Conservation (phyloP, 257 asterid species). For the Solanum tarijense region DNA sequence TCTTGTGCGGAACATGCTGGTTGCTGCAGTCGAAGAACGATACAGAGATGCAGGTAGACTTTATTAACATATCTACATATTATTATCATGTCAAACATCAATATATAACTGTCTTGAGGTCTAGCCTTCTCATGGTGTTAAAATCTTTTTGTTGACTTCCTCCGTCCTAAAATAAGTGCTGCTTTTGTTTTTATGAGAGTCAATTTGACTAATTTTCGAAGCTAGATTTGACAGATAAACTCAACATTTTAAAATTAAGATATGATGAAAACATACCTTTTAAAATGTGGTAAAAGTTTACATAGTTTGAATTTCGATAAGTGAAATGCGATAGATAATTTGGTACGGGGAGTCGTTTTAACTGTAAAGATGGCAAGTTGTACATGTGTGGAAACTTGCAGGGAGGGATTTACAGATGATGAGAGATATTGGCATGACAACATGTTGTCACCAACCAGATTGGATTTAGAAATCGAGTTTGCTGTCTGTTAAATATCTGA, state of each 20-base stretch:
- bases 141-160: not conserved
- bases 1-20: slow-evolving; percentile 41
- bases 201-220: not conserved
- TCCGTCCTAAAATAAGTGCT: not conserved
- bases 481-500: not conserved
- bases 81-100: not conserved
- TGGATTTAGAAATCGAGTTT: not conserved
- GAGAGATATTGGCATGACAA: not conserved
- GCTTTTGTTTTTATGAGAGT: too few relatives aligned
- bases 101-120: not conserved
- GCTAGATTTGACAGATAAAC: too few relatives aligned
- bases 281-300: not conserved
- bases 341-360: not conserved
- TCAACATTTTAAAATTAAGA: too few relatives aligned
- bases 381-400: not conserved
- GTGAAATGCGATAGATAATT: not conserved
- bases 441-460: not conserved
- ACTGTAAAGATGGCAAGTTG: not conserved
- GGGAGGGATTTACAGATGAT: not conserved
- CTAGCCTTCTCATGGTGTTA: not conserved
- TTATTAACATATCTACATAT: not conserved
- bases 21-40: slow-evolving; percentile 51
- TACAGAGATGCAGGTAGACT: slow-evolving; percentile 40
- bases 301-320: not conserved
- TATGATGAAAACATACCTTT: not conserved